Percentiles rank a stretch among this genome's conserved stretches.
Evolutionary conservation across 2,329 filamentous ascomycete genomes (phyloP).

Genomic region (Ploettnerulaceae sp.): DNA sequence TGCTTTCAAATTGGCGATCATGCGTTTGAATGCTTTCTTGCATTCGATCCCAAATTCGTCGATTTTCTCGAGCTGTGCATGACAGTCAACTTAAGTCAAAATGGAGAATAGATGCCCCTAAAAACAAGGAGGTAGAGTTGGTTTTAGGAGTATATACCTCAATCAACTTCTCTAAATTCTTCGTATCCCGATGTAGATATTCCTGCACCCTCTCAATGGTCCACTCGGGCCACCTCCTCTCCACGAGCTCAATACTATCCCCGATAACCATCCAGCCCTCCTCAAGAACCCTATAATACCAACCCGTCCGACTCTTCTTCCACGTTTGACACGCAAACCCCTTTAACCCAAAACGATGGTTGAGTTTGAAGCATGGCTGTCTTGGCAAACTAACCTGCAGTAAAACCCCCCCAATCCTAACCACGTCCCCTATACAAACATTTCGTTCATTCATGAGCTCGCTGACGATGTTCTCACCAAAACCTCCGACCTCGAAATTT

Average conservation of each 20-base stretch:
- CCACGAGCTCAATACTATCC: conserved; percentile 51
- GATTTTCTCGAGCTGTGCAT: conserved; percentile 35
- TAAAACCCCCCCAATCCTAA: conserved; percentile 44
- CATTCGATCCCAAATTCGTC: conserved; percentile 39
- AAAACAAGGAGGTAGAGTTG: too few relatives aligned
- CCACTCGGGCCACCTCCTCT: conserved; percentile 54
- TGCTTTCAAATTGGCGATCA: conserved; percentile 44
- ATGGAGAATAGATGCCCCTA: too few relatives aligned
- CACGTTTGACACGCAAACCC: conserved; percentile 57
- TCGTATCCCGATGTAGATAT: conserved; percentile 51
- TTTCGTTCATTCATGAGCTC: conserved; percentile 57
- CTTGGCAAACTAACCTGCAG: conserved; percentile 58
- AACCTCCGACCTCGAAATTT: conserved; percentile 52
- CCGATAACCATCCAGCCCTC: conserved; percentile 51
- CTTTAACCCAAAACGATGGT: conserved; percentile 60
- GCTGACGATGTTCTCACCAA: conserved; percentile 61
- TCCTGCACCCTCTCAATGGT: conserved; percentile 59
- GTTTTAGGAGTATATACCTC: too few relatives aligned
- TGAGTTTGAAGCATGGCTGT: conserved; percentile 64
- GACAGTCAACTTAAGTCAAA: neutral
- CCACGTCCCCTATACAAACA: conserved; percentile 59
- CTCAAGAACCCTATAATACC: conserved; percentile 59
- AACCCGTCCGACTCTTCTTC: conserved; percentile 54
- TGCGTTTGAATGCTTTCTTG: conserved; percentile 46
- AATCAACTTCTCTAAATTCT: conserved; percentile 46